Conservation (phyloP, 371 early-diverging fungal species). For the Rhizopus arrhizus region DNA sequence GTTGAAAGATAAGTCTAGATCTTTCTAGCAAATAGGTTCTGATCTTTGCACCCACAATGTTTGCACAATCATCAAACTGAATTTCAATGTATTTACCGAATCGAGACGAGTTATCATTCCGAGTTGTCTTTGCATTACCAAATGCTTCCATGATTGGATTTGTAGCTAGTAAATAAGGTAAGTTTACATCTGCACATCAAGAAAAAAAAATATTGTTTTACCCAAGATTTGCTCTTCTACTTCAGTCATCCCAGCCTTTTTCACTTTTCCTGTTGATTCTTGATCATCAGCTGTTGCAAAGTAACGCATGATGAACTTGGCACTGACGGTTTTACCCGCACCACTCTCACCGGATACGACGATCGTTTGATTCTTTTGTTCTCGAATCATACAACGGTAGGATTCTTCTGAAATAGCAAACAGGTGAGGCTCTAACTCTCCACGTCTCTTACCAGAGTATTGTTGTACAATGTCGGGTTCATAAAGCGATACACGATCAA, state of each 20-base stretch:
- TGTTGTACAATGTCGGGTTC: slow-evolving; percentile 80
- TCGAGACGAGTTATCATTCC: slow-evolving; percentile 98
- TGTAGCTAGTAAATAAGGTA: slow-evolving; percentile 62
- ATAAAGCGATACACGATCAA: slow-evolving; percentile 86
- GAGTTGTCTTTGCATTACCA: slow-evolving; percentile 99
- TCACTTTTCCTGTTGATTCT: slow-evolving; percentile 42
- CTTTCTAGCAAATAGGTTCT: slow-evolving; percentile 97
- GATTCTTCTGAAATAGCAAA: slow-evolving; percentile 99
- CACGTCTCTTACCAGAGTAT: slow-evolving; percentile 92
- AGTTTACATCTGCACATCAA: slow-evolving; percentile 8
- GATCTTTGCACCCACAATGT: slow-evolving; percentile 94
- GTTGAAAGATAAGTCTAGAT: slow-evolving; percentile 94
- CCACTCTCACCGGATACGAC: slow-evolving; percentile 98
- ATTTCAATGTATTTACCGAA: slow-evolving; percentile 99
- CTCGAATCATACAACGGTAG: slow-evolving; percentile 91
- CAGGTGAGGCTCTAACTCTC: slow-evolving; percentile 97
- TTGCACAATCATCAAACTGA: slow-evolving; percentile 75
- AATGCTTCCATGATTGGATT: slow-evolving; percentile 99
- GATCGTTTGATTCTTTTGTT: slow-evolving; percentile 94
- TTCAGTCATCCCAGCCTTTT: slow-evolving; percentile 62
- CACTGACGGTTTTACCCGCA: slow-evolving; percentile 96
- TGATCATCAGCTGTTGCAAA: slow-evolving; percentile 90
- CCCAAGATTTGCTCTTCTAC: slow-evolving; percentile 81
- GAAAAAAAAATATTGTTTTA: slow-evolving; percentile 13
- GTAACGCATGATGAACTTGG: slow-evolving; percentile 97